Conservation (phyloP, 345 rosid species). For the Theobroma cacao region DNA sequence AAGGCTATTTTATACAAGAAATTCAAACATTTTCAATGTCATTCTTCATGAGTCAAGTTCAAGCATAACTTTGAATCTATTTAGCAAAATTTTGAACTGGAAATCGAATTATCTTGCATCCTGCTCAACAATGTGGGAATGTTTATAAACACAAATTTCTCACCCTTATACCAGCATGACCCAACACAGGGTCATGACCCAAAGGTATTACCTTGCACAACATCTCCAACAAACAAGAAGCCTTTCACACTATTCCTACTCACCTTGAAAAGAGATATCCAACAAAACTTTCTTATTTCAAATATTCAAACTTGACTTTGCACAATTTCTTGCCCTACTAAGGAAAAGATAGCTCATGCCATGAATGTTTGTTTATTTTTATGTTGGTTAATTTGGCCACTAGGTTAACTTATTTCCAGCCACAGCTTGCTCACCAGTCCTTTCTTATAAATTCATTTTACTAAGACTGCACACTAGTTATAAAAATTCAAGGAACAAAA, state of each 20-base stretch:
- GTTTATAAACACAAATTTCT: not conserved
- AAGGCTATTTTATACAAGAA: not conserved
- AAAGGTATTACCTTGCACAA: not conserved
- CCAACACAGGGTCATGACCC: not conserved
- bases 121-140: not conserved
- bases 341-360: not conserved
- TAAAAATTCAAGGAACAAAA: not conserved
- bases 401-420: no score
- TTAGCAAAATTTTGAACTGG: not conserved
- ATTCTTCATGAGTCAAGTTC: not conserved
- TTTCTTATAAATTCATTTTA: not conserved
- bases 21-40: not conserved
- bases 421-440: not conserved
- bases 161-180: not conserved
- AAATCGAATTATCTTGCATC: not conserved
- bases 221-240: not conserved
- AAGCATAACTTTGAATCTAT: not conserved
- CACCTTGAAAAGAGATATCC: not conserved
- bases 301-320: not conserved
- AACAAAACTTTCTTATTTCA: not conserved
- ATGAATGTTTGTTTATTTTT: not conserved
- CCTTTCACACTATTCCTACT: no score
- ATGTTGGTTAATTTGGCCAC: not conserved
- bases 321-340: not conserved
- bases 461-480: not conserved